Evolutionary conservation across 257 asterid genomes (phyloP), one percentile per base, ranked within the genome.

Genomic region (Forsythia viridissima): DNA sequence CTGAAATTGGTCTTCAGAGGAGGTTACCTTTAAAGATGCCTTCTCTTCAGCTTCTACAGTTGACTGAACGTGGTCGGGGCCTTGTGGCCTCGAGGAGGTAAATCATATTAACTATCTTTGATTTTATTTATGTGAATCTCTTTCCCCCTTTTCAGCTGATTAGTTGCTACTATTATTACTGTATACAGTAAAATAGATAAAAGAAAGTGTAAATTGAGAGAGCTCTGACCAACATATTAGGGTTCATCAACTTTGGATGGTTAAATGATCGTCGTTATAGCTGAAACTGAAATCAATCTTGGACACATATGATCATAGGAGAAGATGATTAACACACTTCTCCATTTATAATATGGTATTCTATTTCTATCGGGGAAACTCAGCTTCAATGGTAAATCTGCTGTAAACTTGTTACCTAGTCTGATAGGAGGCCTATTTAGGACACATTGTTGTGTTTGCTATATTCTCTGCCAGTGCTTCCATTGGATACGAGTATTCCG

Each of bases 11-110:
- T 86, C 79, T 80, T 76, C 68, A 77, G 84, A 77, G 82, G 78
- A 87, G 87, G 79, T 81, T 79, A 78, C 83, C 83, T 77, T 68
- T 73, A 72, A 82, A 77, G 68, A 96, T 96, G 99, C 95, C 96
- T 77, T 93, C 99, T 69, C 99, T 93, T 86, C 99, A 96, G 90
- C 97, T 96, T 85, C 88, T 96, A 85, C 96, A 92, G 91, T 87
- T 96, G 87, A 96, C 99, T 70, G 97, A 93, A 81, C 98, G 85
- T 87, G 99, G 99, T 38, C 94, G 97, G 79, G 92, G 95, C 75
- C 90, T 96, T 82, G 75, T 96, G 89, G 88, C 97, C 79, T 93
- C 98, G 20, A 93, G 97, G 88, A 93, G 97, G 99, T 93, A 79
- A 77, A 46, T 59, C 39, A 77, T 84, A 72, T 69, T 77, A 72